Evolutionary conservation across 768 basidiomycete species (phyloP), one percentile per base, ranked within the genome.

Genomic region (Tubosaeta sp.): DNA sequence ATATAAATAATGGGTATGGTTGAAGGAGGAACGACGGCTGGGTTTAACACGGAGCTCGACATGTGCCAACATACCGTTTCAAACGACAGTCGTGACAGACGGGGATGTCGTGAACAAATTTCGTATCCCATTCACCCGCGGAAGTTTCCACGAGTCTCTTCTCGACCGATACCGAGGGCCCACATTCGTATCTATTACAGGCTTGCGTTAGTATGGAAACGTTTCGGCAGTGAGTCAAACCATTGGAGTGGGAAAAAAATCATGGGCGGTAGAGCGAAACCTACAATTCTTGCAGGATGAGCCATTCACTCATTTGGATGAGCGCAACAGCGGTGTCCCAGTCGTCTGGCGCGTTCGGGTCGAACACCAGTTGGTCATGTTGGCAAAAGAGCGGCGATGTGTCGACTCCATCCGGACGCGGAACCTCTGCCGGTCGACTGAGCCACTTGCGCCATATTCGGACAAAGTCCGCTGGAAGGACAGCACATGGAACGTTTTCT

Each of bases 361-460:
- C 88, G 45, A 91, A 71, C 13, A 73, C 65, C 8, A 92, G 76
- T 54, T 74, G 65, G 6, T 72, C 72, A 66, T 93, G 91, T 52
- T 79, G 71, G 67, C 91, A 93, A 45, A 90, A 59, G 61, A 88
- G 84, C 9, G 64, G 60, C 12, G 74, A 70, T 58, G 84, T 91
- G 65, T 89, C 82, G 33, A 91, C 63, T 6, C 47, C 52, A n/a
- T 77, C 75, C 0, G 91, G 90, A 29, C 88, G 80, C 29, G 71
- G 56, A 46, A 71, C 62, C 52, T 80, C 79, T 7, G 73, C 68
- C 14, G 86, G 86, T 48, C 76, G 77, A 48, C 71, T 71, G 7
- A 84, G 62, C 91, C 91, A 93, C 51, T 76, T 74, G 50, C 75
- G 74, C 91, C 91, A 94, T 35, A 71, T 60, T 25, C 76, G 81